A percentile compares a stretch with the other conserved stretches of the same genome.
These are phyloP conservation scores for Lecanicillium sp. DNA, from an alignment of 2,329 filamentous ascomycete species.

Conservation along the genomic window DNA sequence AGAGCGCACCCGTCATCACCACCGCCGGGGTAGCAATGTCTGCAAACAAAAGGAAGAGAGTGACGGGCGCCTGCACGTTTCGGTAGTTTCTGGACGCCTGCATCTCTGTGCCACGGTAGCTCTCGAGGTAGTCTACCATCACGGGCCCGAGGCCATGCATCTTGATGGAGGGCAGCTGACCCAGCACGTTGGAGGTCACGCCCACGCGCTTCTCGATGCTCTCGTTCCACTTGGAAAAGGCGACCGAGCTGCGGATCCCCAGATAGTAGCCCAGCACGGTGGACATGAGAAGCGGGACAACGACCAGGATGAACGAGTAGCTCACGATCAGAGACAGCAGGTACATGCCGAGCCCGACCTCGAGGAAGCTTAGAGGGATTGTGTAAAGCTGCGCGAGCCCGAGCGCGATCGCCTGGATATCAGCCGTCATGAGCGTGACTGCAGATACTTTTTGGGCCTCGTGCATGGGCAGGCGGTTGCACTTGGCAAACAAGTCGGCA, in stretches of 20 bases:
- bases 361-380: neutral
- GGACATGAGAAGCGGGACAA: neutral
- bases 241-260: neutral
- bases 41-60: neutral
- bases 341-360: neutral
- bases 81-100: neutral
- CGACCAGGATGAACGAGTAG: neutral
- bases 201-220: conserved; percentile 34
- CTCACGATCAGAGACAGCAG: neutral
- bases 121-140: neutral
- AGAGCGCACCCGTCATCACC: neutral
- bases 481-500: neutral
- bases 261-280: neutral
- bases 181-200: conserved; percentile 32
- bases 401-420: neutral
- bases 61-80: neutral
- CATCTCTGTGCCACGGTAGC: neutral
- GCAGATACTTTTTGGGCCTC: neutral
- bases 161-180: conserved; percentile 37
- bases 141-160: conserved; percentile 32
- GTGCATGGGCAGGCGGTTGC: neutral
- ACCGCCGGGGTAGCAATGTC: neutral
- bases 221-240: conserved; percentile 26
- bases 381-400: neutral
- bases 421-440: neutral